Percentiles rank a stretch among this genome's conserved stretches.
Evolutionary conservation across 2,329 filamentous ascomycete genomes (phyloP).

Genomic region (Pezicula rhizophila): DNA sequence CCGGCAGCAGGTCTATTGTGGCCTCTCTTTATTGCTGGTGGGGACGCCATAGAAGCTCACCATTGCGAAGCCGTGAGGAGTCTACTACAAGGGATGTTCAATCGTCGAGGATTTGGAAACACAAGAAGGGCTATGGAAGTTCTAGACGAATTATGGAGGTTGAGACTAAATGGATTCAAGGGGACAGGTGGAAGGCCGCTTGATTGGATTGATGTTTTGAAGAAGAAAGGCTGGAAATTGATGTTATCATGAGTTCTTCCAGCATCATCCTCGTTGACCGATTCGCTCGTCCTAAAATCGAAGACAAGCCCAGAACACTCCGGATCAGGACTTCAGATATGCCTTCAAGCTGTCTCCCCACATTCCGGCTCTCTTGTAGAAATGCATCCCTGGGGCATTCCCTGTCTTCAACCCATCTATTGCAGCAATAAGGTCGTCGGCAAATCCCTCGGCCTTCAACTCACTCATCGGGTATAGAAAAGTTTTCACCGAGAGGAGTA

Average conservation of each 20-base stretch:
- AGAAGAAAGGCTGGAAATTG: not conserved
- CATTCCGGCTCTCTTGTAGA: slow-evolving; percentile 45
- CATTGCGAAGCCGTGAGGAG: slow-evolving; percentile 4
- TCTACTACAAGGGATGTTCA: not conserved
- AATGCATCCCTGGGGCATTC: slow-evolving; percentile 49
- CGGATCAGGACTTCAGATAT: slow-evolving; percentile 13
- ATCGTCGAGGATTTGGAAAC: slow-evolving; percentile 4
- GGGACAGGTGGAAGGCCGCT: not conserved
- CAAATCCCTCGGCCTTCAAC: slow-evolving; percentile 49
- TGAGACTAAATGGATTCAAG: not conserved
- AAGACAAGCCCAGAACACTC: not conserved
- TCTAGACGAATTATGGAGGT: slow-evolving; percentile 8
- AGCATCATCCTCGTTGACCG: not conserved
- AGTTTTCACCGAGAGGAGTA: slow-evolving; percentile 59
- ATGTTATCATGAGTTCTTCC: not conserved
- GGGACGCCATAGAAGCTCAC: slow-evolving; percentile 2
- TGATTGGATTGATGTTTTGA: slow-evolving; percentile 4
- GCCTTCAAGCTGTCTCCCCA: slow-evolving; percentile 24
- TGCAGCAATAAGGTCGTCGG: slow-evolving; percentile 45
- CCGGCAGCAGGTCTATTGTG: slow-evolving; percentile 4
- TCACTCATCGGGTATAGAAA: slow-evolving; percentile 50
- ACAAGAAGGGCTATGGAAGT: slow-evolving; percentile 1
- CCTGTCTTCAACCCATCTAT: slow-evolving; percentile 54
- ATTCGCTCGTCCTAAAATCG: not conserved
- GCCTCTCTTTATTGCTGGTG: slow-evolving; percentile 10